Evolutionary conservation across 805 yeast genomes (phyloP).

Genomic region (Saccharomycopsis guyanensis): DNA sequence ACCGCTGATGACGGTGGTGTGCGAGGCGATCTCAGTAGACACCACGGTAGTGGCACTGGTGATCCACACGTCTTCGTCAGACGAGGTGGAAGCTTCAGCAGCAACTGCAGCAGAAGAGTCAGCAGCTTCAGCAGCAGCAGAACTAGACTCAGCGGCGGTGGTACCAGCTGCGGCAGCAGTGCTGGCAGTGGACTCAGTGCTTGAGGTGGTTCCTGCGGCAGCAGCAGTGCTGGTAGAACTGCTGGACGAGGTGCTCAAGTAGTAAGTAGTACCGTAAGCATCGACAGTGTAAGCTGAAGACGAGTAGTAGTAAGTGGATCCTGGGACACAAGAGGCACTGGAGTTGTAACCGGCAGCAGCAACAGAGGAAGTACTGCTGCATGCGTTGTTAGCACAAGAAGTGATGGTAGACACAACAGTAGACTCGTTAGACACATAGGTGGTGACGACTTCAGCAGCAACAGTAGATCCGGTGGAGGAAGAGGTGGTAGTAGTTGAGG

Average conservation of each 20-base stretch:
- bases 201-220: constrained; percentile 20
- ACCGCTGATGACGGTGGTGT: constrained; percentile 17
- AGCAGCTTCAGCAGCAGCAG: constrained; percentile 12
- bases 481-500: constrained; percentile 4
- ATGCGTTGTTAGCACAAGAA: constrained; percentile 5
- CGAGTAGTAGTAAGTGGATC: constrained; percentile 12
- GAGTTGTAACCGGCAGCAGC: not conserved
- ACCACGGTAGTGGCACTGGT: constrained; percentile 13
- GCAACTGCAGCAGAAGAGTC: constrained; percentile 1
- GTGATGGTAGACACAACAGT: constrained; percentile 7
- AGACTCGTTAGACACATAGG: not conserved
- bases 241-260: not conserved
- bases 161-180: constrained; percentile 6
- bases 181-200: constrained; percentile 6
- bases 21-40: constrained; percentile 16
- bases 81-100: constrained; percentile 15
- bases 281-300: constrained; percentile 8
- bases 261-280: constrained; percentile 5
- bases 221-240: constrained; percentile 1
- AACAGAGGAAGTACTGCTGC: not conserved
- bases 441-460: constrained; percentile 1
- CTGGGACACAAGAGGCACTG: constrained; percentile 2
- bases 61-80: constrained; percentile 19
- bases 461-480: constrained; percentile 3
- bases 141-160: constrained; percentile 14